These are phyloP conservation scores for Planoprotostelium fungivorum DNA, from an alignment of 78 protist species.

Conservation along the genomic window DNA sequence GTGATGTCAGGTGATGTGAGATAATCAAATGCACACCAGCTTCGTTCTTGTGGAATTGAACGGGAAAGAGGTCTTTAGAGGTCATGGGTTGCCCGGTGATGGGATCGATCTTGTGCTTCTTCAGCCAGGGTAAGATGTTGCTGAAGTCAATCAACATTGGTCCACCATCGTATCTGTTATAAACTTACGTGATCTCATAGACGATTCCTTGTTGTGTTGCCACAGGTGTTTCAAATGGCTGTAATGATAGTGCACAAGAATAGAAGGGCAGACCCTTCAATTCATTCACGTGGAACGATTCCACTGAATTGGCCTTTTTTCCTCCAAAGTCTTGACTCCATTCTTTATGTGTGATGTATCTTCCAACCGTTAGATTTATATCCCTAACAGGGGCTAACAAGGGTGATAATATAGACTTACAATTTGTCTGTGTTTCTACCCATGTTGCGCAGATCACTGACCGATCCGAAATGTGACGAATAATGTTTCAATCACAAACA, in stretches of 20 bases:
- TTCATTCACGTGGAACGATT: background rate
- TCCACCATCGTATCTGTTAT: background rate
- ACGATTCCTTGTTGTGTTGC: slow-evolving; percentile 72
- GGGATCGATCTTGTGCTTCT: slow-evolving; percentile 75
- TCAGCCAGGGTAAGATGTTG: slow-evolving; percentile 76
- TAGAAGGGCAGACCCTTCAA: slow-evolving; percentile 64
- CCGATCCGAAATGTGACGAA: too few relatives aligned
- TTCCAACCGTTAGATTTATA: too few relatives aligned
- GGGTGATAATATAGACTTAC: background rate
- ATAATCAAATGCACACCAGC: slow-evolving; percentile 19
- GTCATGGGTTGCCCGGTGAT: slow-evolving; percentile 77
- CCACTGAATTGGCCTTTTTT: slow-evolving; percentile 10
- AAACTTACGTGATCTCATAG: slow-evolving; percentile 56
- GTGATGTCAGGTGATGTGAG: background rate
- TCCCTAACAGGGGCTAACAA: background rate
- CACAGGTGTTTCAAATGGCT: slow-evolving; percentile 69
- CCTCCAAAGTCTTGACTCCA: slow-evolving; percentile 67
- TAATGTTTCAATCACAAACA: too few relatives aligned
- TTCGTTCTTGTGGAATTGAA: slow-evolving; percentile 55
- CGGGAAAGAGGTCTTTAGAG: slow-evolving; percentile 49
- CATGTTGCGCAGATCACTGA: too few relatives aligned
- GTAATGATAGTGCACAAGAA: slow-evolving; percentile 75
- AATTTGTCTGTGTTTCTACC: background rate
- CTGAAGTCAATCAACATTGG: slow-evolving; percentile 6
- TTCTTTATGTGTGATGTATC: slow-evolving; percentile 44